These are phyloP conservation scores for Epithemia pelagica DNA, from an alignment of 108 stramenopile species.

Conservation along the genomic window DNA sequence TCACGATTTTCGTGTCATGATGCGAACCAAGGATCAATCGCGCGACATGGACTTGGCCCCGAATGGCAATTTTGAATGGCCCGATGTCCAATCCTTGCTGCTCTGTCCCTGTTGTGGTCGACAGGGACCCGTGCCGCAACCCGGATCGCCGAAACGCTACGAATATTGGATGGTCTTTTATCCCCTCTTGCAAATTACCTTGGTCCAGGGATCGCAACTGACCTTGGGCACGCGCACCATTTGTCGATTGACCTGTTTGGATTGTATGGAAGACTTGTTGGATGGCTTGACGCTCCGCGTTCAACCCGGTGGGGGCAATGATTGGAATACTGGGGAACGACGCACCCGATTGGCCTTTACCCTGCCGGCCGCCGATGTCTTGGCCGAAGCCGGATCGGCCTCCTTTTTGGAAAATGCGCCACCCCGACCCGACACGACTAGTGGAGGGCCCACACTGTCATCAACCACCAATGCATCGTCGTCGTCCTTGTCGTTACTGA, in stretches of 20 bases:
- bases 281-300: slow-evolving; percentile 32
- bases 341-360: slow-evolving; percentile 32
- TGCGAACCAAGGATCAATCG: slow-evolving; percentile 52
- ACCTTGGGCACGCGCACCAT: slow-evolving; percentile 45
- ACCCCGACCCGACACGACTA: slow-evolving; percentile 35
- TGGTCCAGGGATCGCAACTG: slow-evolving; percentile 43
- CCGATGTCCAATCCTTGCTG: slow-evolving; percentile 38
- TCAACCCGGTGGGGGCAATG: slow-evolving; percentile 14
- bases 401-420: slow-evolving; percentile 47
- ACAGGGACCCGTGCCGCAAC: slow-evolving; percentile 29
- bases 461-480: no score
- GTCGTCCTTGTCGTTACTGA: no score
- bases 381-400: slow-evolving; percentile 44
- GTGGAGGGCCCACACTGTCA: neutral
- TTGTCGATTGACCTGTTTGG: slow-evolving; percentile 49
- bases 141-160: slow-evolving; percentile 28
- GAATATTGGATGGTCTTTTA: slow-evolving; percentile 62
- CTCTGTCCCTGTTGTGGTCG: slow-evolving; percentile 50
- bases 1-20: slow-evolving; percentile 61
- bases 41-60: slow-evolving; percentile 42
- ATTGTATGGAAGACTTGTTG: slow-evolving; percentile 52
- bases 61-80: slow-evolving; percentile 60
- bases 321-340: neutral
- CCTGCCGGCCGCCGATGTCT: slow-evolving; percentile 38
- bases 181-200: slow-evolving; percentile 45